phyloP scores from a whole-genome alignment of 2,329 filamentous ascomycete genomes.

The Ramularia endophylla region DNA sequence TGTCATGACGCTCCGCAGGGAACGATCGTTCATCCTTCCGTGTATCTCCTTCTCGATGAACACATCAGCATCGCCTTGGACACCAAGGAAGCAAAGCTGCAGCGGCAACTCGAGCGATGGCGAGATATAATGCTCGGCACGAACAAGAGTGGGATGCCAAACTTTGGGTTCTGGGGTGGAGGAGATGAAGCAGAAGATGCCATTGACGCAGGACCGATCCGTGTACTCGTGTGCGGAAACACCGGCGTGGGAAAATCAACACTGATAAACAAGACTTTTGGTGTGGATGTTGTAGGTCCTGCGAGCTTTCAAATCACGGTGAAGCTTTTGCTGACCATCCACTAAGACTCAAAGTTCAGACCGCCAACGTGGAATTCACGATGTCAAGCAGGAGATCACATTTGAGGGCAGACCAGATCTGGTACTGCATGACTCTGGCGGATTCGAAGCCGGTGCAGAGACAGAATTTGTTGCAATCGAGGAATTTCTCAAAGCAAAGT shows the following conservation, averaged over 20 bases:
- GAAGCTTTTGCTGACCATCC: too few species aligned
- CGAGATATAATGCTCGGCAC: constrained; percentile 20
- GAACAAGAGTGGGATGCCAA: constrained; percentile 14
- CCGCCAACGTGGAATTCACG: constrained; percentile 28
- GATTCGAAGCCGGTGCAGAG: constrained; percentile 32
- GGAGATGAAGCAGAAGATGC: constrained; percentile 13
- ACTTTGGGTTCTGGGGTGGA: constrained; percentile 26
- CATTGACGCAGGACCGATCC: constrained; percentile 21
- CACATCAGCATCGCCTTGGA: constrained; percentile 20
- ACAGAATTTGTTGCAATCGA: constrained; percentile 25
- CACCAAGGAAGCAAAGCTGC: constrained; percentile 25
- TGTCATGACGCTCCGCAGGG: constrained; percentile 25
- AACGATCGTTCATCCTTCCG: constrained; percentile 31
- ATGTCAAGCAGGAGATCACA: constrained; percentile 29
- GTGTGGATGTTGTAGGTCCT: constrained; percentile 29
- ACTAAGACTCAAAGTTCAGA: constrained; percentile 23
- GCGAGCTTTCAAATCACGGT: too few species aligned
- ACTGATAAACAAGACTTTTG: constrained; percentile 20
- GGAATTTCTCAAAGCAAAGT: constrained; percentile 29
- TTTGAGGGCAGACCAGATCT: constrained; percentile 30
- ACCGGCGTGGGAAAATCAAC: constrained; percentile 13
- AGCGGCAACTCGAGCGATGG: constrained; percentile 23
- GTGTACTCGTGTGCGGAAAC: constrained; percentile 30
- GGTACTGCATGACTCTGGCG: constrained; percentile 32
- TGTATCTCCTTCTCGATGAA: constrained; percentile 29